Evolutionary conservation across 352 stramenopile species (phyloP).

Genomic region (Peronospora tabacina): DNA sequence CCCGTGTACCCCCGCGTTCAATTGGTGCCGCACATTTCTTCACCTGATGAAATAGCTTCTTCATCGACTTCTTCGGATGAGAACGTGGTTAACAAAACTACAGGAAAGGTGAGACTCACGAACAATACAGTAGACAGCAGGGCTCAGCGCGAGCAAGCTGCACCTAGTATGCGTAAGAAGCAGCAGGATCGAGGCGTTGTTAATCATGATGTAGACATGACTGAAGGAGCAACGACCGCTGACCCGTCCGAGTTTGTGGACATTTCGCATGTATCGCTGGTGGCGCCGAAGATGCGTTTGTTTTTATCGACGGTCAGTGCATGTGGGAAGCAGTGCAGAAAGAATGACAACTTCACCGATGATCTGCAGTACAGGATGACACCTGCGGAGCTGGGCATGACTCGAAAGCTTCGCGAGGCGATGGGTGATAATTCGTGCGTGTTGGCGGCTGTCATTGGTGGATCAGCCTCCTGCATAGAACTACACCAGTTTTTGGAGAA

Average conservation of each 20-base stretch:
- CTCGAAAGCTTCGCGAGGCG: conserved; percentile 46
- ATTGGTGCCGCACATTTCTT: conserved; percentile 12
- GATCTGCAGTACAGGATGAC: conserved; percentile 1
- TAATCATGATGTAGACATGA: conserved; percentile 2
- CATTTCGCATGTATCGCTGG: conserved; percentile 34
- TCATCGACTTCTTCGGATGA: conserved; percentile 4
- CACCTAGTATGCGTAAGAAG: not conserved
- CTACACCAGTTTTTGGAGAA: conserved; percentile 38
- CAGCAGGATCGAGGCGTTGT: not conserved
- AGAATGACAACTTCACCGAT: conserved; percentile 1
- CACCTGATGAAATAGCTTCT: conserved; percentile 4
- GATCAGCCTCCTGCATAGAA: conserved; percentile 34
- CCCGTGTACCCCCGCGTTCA: conserved; percentile 41
- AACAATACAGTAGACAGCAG: not conserved
- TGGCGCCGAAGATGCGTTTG: conserved; percentile 36
- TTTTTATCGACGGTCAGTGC: conserved; percentile 22
- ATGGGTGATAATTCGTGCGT: conserved; percentile 62
- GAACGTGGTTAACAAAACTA: conserved; percentile 11
- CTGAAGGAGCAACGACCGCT: not conserved
- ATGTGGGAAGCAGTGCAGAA: conserved; percentile 41
- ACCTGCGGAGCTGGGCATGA: conserved; percentile 35
- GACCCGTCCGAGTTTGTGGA: conserved; percentile 52
- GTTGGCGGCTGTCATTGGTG: conserved; percentile 41
- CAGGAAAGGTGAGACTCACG: not conserved
- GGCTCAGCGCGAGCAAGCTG: not conserved